These are phyloP conservation scores for Colletotrichum spaethianum DNA, from an alignment of 2,329 filamentous ascomycete genomes.

Conservation along the genomic window DNA sequence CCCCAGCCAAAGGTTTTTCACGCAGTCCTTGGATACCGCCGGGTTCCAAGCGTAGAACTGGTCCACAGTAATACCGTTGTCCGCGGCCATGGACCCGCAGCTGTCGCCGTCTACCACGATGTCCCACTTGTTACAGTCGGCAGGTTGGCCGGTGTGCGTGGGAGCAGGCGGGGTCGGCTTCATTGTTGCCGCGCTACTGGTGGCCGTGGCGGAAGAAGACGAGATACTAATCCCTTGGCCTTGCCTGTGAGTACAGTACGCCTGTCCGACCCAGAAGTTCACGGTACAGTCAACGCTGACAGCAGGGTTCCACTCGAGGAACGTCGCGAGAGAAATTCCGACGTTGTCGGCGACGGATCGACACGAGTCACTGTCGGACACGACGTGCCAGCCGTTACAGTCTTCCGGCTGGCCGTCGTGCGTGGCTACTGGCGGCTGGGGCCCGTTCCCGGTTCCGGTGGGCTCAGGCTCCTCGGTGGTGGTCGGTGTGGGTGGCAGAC, in stretches of 20 bases:
- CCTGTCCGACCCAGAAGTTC: conserved; percentile 46
- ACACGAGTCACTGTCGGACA: conserved; percentile 41
- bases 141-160: conserved; percentile 41
- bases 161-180: conserved; percentile 34
- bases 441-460: conserved; percentile 25
- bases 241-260: conserved; percentile 45
- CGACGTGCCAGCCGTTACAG: conserved; percentile 40
- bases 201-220: conserved; percentile 7
- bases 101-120: conserved; percentile 36
- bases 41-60: conserved; percentile 43
- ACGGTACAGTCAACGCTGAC: conserved; percentile 41
- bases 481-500: neutral
- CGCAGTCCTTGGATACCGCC: conserved; percentile 44
- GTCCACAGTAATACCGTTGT: conserved; percentile 35
- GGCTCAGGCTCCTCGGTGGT: neutral
- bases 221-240: conserved; percentile 19
- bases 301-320: conserved; percentile 43
- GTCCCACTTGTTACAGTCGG: conserved; percentile 41
- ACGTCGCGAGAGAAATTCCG: conserved; percentile 38
- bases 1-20: conserved; percentile 45
- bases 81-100: conserved; percentile 28
- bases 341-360: conserved; percentile 21
- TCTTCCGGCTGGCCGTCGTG: conserved; percentile 41
- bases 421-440: conserved; percentile 41
- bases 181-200: conserved; percentile 32